Conservation (phyloP, 164 flowering plant species). For the Echeveria elegans region DNA sequence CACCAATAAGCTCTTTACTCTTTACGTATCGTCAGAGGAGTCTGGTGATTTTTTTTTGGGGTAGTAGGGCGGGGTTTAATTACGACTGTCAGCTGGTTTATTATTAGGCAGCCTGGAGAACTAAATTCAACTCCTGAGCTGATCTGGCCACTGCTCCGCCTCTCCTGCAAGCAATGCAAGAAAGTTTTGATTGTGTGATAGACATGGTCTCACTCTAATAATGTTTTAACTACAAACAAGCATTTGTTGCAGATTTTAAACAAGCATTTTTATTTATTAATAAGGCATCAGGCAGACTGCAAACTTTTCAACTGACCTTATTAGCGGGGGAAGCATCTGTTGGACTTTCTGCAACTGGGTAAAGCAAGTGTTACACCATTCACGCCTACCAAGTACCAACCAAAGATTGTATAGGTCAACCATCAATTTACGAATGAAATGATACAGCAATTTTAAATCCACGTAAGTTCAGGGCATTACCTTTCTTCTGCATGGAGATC, state of each 20-base stretch:
- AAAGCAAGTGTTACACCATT: slow-evolving; percentile 65
- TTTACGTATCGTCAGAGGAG: not conserved
- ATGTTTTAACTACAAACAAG: too few relatives aligned
- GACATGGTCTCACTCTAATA: not conserved
- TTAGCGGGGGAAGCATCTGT: slow-evolving; percentile 51
- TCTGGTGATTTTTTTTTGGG: not conserved
- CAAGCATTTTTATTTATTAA: not conserved
- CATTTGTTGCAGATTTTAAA: too few relatives aligned
- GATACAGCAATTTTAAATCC: not conserved
- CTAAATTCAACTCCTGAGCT: slow-evolving; percentile 55
- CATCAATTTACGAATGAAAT: not conserved
- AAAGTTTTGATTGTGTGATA: not conserved
- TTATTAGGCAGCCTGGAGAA: slow-evolving; percentile 43
- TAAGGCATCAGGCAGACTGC: too few relatives aligned
- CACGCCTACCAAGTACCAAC: slow-evolving; percentile 47
- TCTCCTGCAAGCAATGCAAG: slow-evolving; percentile 34
- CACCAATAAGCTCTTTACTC: too few relatives aligned
- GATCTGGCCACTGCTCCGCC: slow-evolving; percentile 54
- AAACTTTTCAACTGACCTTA: slow-evolving; percentile 28
- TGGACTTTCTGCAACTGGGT: slow-evolving; percentile 58
- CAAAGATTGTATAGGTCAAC: slow-evolving; percentile 9
- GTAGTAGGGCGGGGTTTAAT: not conserved
- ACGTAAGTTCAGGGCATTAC: slow-evolving; percentile 19
- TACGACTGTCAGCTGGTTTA: not conserved
- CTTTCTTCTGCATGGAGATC: slow-evolving; percentile 89